Evolutionary conservation across 768 basidiomycete species (phyloP), one percentile per base, ranked within the genome.

Genomic region (Rhizopogon vinicolor): DNA sequence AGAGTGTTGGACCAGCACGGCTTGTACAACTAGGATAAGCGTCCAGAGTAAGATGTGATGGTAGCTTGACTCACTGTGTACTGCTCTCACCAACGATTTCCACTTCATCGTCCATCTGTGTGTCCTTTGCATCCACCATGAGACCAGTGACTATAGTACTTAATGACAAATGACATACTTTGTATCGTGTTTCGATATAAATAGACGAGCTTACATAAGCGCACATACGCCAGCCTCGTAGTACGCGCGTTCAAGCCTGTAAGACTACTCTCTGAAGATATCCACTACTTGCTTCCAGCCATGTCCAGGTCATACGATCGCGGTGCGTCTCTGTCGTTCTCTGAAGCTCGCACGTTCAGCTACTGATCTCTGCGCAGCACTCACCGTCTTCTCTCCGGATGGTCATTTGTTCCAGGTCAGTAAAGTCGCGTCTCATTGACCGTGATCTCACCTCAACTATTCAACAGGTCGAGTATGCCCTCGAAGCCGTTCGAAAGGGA

Each of bases 231-330:
- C 62, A 68, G 58, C 62, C 54, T 52, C 63, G 74, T 37, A 37
- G 35, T 37, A 80, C 82, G 81, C 82, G 82, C 78, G 83, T 83
- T 65, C 71, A 56, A 52, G 44, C 28, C 52, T 54, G 44, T 28
- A 40, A 44, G 41, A 55, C 60, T 59, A 44, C 41, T 48, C 25
- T 25, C 25, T 25, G 25, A 25, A 39, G 16, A 28, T 33, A 18
- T 29, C 44, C 41, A 39, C 13, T 25, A 39, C 43, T 33, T 56
- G 45, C 16, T 58, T 55, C 41, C 31, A 62, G 55, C 43, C 39
- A 92, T 92, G 90, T 92, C 94, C 55, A 89, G 94, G 79, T 95
- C 92, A 35, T 97, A 97, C 77, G 94, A 97, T 85, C 88, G 94
- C 84, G 94, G 93, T 93, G 67, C 45, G 77, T 29, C 10, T 53